Base-by-base conservation (phyloP, 2,329 filamentous ascomycete species). In the Neospermospora avenae region DNA sequence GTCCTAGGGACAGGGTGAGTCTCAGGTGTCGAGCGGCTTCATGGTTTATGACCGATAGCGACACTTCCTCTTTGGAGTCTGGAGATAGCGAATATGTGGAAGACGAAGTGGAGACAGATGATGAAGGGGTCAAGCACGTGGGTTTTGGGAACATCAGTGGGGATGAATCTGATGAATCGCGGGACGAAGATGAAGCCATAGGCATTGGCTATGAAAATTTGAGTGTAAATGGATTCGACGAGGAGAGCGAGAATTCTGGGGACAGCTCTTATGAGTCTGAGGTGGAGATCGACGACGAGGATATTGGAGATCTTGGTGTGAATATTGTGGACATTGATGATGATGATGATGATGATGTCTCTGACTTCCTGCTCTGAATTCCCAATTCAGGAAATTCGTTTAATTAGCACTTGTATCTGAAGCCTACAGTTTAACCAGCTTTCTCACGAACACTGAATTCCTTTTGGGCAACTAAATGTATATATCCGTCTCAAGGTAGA, bases 351-450 rank as follows among this genome's bases (percentile, higher is more conserved):
- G n/a, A n/a, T n/a, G n/a, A 48, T 48, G 31, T 48, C 25, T 48
- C 25, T 48, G 16, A 48, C 45, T 48, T 48, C 45, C 45, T 48
- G 45, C 45, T 48, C 45, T 48, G 25, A 48, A 31, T 28, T 48
- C n/a, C 45, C 44, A 24, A 48, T 48, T 48, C 16, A 48, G 16
- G 25, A 48, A 28, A 16, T 24, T 48, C 25, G 25, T 48, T 48
- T 48, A 31, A 7, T n/a, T 48, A 48, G 16, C 25, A 48, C 45
- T 48, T 18, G 31, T 48, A 48, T 48, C 25, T 48, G 24, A 48
- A 48, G 45, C 45, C 24, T 48, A 48, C 25, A 31, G 28, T 48
- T 48, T 48, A 1, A 48, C 24, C 13, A 48, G 45, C 25, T 48
- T 48, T 48, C 45, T 48, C 31, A 48, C 25, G 28, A 48, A 48